A percentile compares a stretch with the other conserved stretches of the same genome.
Conservation (phyloP, 2,329 filamentous ascomycete species). For the Ophiostoma perfectum region DNA sequence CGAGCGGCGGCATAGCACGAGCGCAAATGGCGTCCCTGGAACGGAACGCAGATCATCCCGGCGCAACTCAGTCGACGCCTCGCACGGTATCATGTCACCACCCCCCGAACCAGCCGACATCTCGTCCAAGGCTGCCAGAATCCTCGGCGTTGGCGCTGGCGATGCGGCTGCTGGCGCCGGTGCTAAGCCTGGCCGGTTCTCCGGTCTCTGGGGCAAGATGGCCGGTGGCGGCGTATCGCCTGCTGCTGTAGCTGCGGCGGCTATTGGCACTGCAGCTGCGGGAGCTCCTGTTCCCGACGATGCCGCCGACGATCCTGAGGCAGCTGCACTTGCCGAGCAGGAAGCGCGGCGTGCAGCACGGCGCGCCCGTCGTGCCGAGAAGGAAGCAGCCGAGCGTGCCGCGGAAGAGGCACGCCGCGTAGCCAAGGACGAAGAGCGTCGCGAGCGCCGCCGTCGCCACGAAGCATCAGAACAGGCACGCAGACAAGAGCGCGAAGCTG, state of each 20-base stretch:
- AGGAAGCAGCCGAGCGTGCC: constrained; percentile 44
- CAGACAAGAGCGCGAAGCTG: constrained; percentile 54
- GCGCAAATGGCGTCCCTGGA: constrained; percentile 38
- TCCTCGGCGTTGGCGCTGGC: constrained; percentile 56
- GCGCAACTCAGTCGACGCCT: constrained; percentile 62
- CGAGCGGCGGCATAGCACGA: constrained; percentile 53
- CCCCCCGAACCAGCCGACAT: constrained; percentile 65
- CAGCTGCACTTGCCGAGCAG: constrained; percentile 35
- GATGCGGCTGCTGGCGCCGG: constrained; percentile 40
- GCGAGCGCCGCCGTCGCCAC: constrained; percentile 50
- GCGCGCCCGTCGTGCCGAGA: constrained; percentile 52
- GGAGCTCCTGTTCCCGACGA: constrained; percentile 45
- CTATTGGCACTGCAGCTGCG: constrained; percentile 11
- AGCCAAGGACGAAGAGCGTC: constrained; percentile 52
- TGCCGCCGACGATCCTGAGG: constrained; percentile 35
- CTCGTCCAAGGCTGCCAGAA: constrained; percentile 70
- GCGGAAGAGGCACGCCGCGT: constrained; percentile 50
- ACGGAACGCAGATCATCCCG: constrained; percentile 49
- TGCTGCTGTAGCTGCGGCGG: constrained; percentile 17
- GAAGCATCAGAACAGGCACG: constrained; percentile 52
- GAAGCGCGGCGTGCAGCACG: constrained; percentile 60
- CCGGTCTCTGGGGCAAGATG: constrained; percentile 58
- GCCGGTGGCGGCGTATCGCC: constrained; percentile 32
- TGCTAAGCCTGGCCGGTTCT: constrained; percentile 55
- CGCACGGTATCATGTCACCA: constrained; percentile 61